Percentiles rank a stretch among this genome's conserved stretches.
Evolutionary conservation across 495 filamentous ascomycete species (phyloP).

Genomic region (Aspergillus carlsbadensis): DNA sequence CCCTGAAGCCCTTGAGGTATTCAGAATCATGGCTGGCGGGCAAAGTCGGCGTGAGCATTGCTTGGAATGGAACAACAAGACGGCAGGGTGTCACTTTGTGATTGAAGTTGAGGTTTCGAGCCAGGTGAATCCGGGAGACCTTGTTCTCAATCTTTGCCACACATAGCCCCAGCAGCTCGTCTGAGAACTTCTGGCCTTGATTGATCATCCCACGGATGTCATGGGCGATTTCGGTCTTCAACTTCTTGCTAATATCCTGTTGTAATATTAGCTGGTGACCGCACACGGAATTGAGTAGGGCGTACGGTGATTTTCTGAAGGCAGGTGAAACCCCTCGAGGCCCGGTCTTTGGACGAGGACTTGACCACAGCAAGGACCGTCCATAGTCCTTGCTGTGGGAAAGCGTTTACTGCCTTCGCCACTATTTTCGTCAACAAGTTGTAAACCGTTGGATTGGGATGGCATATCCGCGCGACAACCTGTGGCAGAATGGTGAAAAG

Average conservation of each 20-base stretch:
- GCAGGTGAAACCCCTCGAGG: slow-evolving; percentile 45
- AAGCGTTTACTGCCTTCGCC: slow-evolving; percentile 69
- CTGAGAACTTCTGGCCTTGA: slow-evolving; percentile 77
- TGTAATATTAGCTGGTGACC: slow-evolving; percentile 16
- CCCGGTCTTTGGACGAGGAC: slow-evolving; percentile 51
- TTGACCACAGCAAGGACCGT: slow-evolving; percentile 78
- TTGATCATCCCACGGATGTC: slow-evolving; percentile 71
- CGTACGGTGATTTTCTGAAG: slow-evolving; percentile 47
- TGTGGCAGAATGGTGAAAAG: slow-evolving; percentile 93
- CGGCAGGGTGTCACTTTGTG: slow-evolving; percentile 77
- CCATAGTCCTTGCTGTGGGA: slow-evolving; percentile 95
- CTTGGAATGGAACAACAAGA: slow-evolving; percentile 84
- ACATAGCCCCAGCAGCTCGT: slow-evolving; percentile 78
- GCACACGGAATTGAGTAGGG: not conserved
- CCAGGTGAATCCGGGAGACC: slow-evolving; percentile 66
- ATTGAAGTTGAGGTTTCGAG: slow-evolving; percentile 76
- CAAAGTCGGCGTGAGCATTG: slow-evolving; percentile 76
- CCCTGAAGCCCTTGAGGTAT: slow-evolving; percentile 69
- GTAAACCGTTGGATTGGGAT: slow-evolving; percentile 75
- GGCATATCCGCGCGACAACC: slow-evolving; percentile 86
- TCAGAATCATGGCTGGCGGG: slow-evolving; percentile 70
- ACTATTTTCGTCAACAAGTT: slow-evolving; percentile 74
- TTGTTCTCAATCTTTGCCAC: slow-evolving; percentile 71
- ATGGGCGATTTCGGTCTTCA: slow-evolving; percentile 37
- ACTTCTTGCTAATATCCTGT: slow-evolving; percentile 45